Base-by-base conservation (phyloP, 2,329 filamentous ascomycete species). In the Boeremia exigua region DNA sequence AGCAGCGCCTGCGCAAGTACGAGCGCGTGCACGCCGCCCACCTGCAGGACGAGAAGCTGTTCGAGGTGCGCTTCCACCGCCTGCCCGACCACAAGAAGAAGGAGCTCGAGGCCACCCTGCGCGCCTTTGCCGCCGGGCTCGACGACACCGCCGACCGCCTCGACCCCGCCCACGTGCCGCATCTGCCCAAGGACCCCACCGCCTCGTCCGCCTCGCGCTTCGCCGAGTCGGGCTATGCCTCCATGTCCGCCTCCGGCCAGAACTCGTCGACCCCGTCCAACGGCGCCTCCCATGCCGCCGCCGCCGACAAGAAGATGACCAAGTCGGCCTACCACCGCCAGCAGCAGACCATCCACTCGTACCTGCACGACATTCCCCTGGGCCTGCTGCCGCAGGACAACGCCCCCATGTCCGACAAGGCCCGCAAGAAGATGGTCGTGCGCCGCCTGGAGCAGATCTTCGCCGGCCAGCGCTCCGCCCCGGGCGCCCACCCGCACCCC, bases 41-140 rank as follows among this genome's bases (percentile, higher is more conserved):
- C 60, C 76, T 93, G 45, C 84, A 87, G 30, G 86, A 88, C 42
- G 90, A 96, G 28, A 92, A 90, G 69, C 75, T 96, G 0, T 94
- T 96, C 64, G 92, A 96, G 71, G 86, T 96, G 58, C 88, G 90
- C 63, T 84, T 93, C 28, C 90, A 95, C 64, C 86, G 88, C 0
- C 75, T 96, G 36, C 84, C 89, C 0, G 81, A 85, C 42, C 82
- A 85, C 45, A 93, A 92, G 77, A 92, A 89, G 74, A 82, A 86
- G 54, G 90, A 95, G 60, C 75, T 96, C 17, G 91, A 96, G 69
- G 84, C 87, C 6, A 86, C 87, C 0, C 76, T 96, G 9, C 84
- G 87, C 50, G 86, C 87, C 44, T 93, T 94, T 61, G 87, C 88
- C 1, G 81, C 86, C 1, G 84, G 80, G 25, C 80, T 93, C 3